Evolutionary conservation across 202 grass and related monocot species (phyloP), one percentile per base, ranked within the genome.

Genomic region (Carex sylvatica): DNA sequence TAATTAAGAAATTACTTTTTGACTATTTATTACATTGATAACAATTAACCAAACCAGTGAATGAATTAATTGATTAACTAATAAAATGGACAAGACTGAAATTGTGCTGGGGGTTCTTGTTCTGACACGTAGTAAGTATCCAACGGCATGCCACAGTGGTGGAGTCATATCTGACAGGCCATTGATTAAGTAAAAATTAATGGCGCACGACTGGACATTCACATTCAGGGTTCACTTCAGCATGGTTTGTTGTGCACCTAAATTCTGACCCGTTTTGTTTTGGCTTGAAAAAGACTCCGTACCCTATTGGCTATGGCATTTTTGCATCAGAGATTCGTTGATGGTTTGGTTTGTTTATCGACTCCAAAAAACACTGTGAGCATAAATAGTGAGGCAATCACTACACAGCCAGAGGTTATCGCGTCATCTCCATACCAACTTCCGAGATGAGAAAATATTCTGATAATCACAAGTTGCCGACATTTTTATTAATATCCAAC

Each of bases 221-320:
- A 40, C 36, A 40, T 40, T 40, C 36, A 40, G 36, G 6, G 6
- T 40, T 40, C 63, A 51, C 1, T 40, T 40, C 63, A 51, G 23
- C 42, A 14, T 66, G 59, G 79, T 81, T 81, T 65, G 2, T 49
- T 47, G 79, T 81, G 40, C 61, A 65, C 19, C 16, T 8, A 79
- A 81, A 61, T 66, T 49, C 79, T 81, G 79, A 65, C 78, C 36
- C 61, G 20, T 81, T 80, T 81, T 81, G 55, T 79, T 79, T 79
- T 16, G 52, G 5, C 26, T 22, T 60, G 22, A 56, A 61, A 76
- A 35, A 16, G 28, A 4, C 49, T 59, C 9, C n/a, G 9, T 10
- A 11, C 60, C 49, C 18, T 19, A 36, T 78, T 78, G 74, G 74
- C 26, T 59, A 31, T 54, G 53, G 14, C 74, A 78, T 78, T 61